phyloP scores from a whole-genome alignment of 202 grass and related monocot genomes.

The Zoysia matrella region DNA sequence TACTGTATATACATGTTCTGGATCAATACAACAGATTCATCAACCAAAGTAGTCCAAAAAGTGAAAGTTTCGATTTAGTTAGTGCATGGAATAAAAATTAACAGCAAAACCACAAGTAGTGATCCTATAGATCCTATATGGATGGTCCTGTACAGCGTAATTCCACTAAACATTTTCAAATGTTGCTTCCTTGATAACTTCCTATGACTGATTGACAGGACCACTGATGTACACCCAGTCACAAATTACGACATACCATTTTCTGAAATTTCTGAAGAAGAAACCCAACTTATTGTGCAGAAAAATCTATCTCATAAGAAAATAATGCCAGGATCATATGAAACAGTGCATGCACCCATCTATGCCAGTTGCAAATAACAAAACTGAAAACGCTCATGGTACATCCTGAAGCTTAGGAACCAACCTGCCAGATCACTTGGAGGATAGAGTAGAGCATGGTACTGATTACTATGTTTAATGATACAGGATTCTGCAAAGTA shows the following conservation, averaged over 20 bases:
- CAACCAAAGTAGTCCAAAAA: background rate
- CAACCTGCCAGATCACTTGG: conserved; percentile 95
- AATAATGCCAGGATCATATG: background rate
- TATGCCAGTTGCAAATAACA: conserved; percentile 2
- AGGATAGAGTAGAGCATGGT: conserved; percentile 94
- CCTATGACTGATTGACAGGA: background rate
- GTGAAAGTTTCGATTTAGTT: background rate
- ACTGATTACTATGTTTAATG: conserved; percentile 85
- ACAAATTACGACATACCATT: background rate
- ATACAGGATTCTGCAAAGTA: conserved; percentile 67
- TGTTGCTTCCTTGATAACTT: background rate
- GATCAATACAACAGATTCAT: background rate
- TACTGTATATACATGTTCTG: background rate
- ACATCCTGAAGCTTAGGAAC: conserved; percentile 27
- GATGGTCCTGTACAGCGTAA: background rate
- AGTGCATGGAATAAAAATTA: conserved; percentile 13
- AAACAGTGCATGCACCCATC: background rate
- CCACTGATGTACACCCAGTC: background rate
- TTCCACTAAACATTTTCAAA: conserved; percentile 6
- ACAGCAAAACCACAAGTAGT: background rate
- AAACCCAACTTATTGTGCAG: background rate
- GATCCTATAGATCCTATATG: background rate
- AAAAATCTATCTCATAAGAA: background rate
- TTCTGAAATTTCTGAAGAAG: background rate
- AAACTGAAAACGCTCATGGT: background rate